These are phyloP conservation scores for Kuraishia cidri DNA, from an alignment of 805 yeast genomes.

Conservation along the genomic window DNA sequence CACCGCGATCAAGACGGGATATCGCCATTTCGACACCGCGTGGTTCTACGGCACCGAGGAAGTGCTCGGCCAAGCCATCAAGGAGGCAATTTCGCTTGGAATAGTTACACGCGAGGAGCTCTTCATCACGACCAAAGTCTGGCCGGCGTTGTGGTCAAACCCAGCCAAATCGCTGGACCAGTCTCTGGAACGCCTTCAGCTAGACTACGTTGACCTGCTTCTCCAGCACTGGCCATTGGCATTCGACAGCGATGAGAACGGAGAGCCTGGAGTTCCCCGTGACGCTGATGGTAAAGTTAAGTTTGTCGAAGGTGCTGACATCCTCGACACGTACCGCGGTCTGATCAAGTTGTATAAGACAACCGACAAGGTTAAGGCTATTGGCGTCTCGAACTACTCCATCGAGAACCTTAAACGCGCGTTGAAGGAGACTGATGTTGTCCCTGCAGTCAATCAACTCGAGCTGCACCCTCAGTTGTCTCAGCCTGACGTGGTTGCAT, in stretches of 20 bases:
- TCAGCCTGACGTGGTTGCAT: slow-evolving; percentile 31
- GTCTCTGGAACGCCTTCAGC: slow-evolving; percentile 29
- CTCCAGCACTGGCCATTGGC: slow-evolving; percentile 43
- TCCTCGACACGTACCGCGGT: slow-evolving; percentile 44
- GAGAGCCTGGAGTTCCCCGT: slow-evolving; percentile 35
- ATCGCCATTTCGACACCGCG: slow-evolving; percentile 63
- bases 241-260: slow-evolving; percentile 30
- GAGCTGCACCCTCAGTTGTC: slow-evolving; percentile 51
- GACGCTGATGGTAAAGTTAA: slow-evolving; percentile 25
- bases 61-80: slow-evolving; percentile 55
- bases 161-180: slow-evolving; percentile 30
- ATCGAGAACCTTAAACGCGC: slow-evolving; percentile 37
- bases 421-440: slow-evolving; percentile 32
- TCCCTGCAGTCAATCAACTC: slow-evolving; percentile 41
- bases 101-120: slow-evolving; percentile 62
- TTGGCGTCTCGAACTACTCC: slow-evolving; percentile 44
- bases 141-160: slow-evolving; percentile 41
- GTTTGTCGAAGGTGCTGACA: slow-evolving; percentile 34
- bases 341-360: slow-evolving; percentile 34
- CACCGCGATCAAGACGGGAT: slow-evolving; percentile 70
- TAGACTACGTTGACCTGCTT: slow-evolving; percentile 39
- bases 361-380: slow-evolving; percentile 33
- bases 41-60: slow-evolving; percentile 59
- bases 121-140: slow-evolving; percentile 62
- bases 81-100: slow-evolving; percentile 55